A percentile compares a stretch with the other conserved stretches of the same genome.
Conservation (phyloP, 495 filamentous ascomycete species). For the Platismatia glauca region DNA sequence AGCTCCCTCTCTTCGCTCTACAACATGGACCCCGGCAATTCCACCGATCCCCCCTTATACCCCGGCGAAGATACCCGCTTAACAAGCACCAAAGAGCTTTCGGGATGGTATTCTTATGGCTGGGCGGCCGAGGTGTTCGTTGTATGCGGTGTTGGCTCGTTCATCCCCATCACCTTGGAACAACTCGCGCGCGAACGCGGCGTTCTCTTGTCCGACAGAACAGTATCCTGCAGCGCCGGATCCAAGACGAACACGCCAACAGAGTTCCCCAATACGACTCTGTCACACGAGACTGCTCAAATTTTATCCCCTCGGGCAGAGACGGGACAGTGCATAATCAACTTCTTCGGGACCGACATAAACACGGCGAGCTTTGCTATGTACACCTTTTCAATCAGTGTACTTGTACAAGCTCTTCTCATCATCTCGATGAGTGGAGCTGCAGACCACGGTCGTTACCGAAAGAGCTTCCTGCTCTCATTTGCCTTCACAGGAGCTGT, state of each 20-base stretch:
- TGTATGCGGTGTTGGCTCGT: constrained; percentile 81
- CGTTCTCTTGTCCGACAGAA: constrained; percentile 66
- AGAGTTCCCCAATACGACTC: constrained; percentile 28
- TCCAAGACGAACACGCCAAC: constrained; percentile 32
- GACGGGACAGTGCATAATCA: constrained; percentile 70
- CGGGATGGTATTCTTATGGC: constrained; percentile 92
- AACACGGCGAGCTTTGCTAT: constrained; percentile 97
- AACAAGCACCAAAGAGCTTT: constrained; percentile 79
- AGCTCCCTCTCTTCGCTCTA: constrained; percentile 11
- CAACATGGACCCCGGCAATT: constrained; percentile 22
- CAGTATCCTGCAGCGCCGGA: constrained; percentile 55
- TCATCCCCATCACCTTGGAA: constrained; percentile 94
- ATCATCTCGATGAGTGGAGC: constrained; percentile 95
- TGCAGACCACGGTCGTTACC: constrained; percentile 88
- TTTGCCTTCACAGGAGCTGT: constrained; percentile 78
- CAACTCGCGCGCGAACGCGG: constrained; percentile 86
- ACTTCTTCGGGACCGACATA: constrained; percentile 72
- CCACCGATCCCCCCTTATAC: constrained; percentile 41
- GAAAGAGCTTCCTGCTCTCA: constrained; percentile 72
- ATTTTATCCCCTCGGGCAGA: constrained; percentile 22
- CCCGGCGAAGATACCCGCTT: constrained; percentile 77
- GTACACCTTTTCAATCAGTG: constrained; percentile 93
- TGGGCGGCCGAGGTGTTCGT: constrained; percentile 98
- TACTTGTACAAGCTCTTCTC: constrained; percentile 76
- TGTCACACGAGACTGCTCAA: constrained; percentile 12